Conservation (phyloP, 2,329 filamentous ascomycete genomes). For the Zymoseptoria crescenta region DNA sequence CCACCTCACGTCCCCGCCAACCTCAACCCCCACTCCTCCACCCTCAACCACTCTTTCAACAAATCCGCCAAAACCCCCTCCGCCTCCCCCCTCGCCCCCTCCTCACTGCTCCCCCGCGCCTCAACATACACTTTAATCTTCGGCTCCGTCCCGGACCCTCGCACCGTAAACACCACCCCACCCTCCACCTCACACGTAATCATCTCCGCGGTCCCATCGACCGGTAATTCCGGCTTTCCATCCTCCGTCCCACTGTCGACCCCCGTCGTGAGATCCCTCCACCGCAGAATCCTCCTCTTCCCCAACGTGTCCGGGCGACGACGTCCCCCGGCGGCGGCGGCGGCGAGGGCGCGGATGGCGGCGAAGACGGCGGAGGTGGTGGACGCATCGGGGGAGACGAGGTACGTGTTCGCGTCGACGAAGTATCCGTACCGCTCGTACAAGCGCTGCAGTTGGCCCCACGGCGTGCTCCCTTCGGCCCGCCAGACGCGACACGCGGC, state of each 20-base stretch:
- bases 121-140: slow-evolving; percentile 58
- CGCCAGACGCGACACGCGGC: slow-evolving; percentile 47
- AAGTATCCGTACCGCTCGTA: slow-evolving; percentile 54
- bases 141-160: slow-evolving; percentile 57
- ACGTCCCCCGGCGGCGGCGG: too few relatives aligned
- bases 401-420: slow-evolving; percentile 57
- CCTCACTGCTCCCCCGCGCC: slow-evolving; percentile 35
- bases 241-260: slow-evolving; percentile 50
- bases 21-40: slow-evolving; percentile 22
- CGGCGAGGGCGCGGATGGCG: slow-evolving; percentile 40
- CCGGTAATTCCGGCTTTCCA: slow-evolving; percentile 47
- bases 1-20: slow-evolving; percentile 21
- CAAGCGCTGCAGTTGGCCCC: slow-evolving; percentile 48
- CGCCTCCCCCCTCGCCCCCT: slow-evolving; percentile 38
- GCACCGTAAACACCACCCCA: slow-evolving; percentile 52
- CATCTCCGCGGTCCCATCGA: slow-evolving; percentile 54
- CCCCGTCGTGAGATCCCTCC: slow-evolving; percentile 55
- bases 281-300: slow-evolving; percentile 45
- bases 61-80: slow-evolving; percentile 40
- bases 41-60: slow-evolving; percentile 43
- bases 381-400: too few relatives aligned
- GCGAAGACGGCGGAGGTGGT: too few relatives aligned
- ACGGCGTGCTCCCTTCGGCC: slow-evolving; percentile 48
- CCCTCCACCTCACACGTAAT: slow-evolving; percentile 53
- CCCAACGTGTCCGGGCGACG: slow-evolving; percentile 35